Evolutionary conservation across 352 stramenopile species (phyloP).

Genomic region (Phytopythium vexans): DNA sequence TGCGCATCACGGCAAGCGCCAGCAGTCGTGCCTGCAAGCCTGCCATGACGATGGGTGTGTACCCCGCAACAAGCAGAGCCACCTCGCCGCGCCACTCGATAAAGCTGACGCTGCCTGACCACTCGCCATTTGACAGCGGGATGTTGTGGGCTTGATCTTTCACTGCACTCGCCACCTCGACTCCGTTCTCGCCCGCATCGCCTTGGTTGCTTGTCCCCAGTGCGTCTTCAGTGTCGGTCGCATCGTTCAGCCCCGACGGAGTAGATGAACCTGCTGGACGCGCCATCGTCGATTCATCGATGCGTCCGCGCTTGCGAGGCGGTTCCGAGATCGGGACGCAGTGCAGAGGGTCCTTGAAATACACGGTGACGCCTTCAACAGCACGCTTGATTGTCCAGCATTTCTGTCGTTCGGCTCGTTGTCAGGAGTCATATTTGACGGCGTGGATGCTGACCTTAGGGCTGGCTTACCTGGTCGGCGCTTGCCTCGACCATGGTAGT

Average conservation of each 20-base stretch:
- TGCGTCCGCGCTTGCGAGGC: conserved; percentile 59
- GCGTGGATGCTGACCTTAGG: neutral
- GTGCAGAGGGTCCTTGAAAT: conserved; percentile 75
- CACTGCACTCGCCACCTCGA: conserved; percentile 2
- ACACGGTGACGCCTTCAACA: conserved; percentile 73
- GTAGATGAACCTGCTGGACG: neutral
- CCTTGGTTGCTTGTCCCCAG: conserved; percentile 13
- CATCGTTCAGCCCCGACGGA: conserved; percentile 9
- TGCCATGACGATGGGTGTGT: conserved; percentile 76
- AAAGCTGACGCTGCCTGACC: conserved; percentile 78
- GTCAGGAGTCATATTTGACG: neutral
- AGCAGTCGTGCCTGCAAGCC: conserved; percentile 75
- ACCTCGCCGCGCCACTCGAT: conserved; percentile 84
- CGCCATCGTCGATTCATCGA: conserved; percentile 29
- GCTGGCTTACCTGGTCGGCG: conserved; percentile 38
- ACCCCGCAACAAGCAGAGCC: conserved; percentile 66
- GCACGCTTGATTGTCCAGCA: conserved; percentile 70
- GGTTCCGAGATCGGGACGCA: conserved; percentile 69
- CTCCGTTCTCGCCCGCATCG: conserved; percentile 15
- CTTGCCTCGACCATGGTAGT: conserved; percentile 60
- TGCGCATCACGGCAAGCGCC: conserved; percentile 66
- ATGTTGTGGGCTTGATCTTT: conserved; percentile 21
- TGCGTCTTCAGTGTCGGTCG: conserved; percentile 13
- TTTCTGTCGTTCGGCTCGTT: conserved; percentile 18
- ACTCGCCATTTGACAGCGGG: conserved; percentile 59